Percentiles rank a stretch among this genome's conserved stretches.
Conservation (phyloP, 2,329 filamentous ascomycete species). For the Chaetomiaceae sp. region DNA sequence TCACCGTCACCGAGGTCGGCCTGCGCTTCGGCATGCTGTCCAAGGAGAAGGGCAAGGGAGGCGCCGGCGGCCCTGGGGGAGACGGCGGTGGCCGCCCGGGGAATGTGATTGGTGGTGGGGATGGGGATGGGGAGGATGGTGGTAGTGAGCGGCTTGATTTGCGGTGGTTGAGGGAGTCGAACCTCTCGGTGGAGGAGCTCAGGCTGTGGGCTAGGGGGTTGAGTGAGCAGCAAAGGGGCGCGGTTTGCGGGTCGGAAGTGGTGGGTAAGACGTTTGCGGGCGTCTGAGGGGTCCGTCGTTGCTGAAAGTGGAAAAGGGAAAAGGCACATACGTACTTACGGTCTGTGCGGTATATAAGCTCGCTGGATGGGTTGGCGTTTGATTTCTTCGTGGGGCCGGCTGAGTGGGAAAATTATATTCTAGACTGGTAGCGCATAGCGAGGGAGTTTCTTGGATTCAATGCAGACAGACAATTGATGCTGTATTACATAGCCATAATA, state of each 20-base stretch:
- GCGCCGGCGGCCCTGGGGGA: background rate
- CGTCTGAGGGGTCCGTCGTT: conserved; percentile 15
- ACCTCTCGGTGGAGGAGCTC: conserved; percentile 30
- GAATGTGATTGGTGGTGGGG: conserved; percentile 21
- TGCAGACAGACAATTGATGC: too few species aligned
- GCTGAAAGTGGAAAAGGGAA: background rate
- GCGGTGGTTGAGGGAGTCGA: conserved; percentile 21
- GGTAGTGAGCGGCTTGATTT: conserved; percentile 13
- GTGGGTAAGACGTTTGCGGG: conserved; percentile 30
- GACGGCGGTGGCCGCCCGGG: conserved; percentile 5
- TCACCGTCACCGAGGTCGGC: conserved; percentile 85
- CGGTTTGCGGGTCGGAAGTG: conserved; percentile 27
- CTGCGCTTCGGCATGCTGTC: conserved; percentile 75
- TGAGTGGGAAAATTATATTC: too few species aligned
- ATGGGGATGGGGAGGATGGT: conserved; percentile 8
- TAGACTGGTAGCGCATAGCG: too few species aligned
- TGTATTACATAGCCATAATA: too few species aligned
- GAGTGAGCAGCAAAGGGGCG: conserved; percentile 26
- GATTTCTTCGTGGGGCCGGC: too few species aligned
- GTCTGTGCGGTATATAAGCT: too few species aligned
- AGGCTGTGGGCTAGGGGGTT: conserved; percentile 25
- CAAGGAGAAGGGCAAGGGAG: conserved; percentile 32
- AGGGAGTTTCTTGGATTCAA: too few species aligned
- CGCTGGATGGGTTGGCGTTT: too few species aligned
- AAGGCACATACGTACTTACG: too few species aligned